Evolutionary conservation across 352 stramenopile species (phyloP), one percentile per base, ranked within the genome.

Genomic region (Elongisporangium prolatum): DNA sequence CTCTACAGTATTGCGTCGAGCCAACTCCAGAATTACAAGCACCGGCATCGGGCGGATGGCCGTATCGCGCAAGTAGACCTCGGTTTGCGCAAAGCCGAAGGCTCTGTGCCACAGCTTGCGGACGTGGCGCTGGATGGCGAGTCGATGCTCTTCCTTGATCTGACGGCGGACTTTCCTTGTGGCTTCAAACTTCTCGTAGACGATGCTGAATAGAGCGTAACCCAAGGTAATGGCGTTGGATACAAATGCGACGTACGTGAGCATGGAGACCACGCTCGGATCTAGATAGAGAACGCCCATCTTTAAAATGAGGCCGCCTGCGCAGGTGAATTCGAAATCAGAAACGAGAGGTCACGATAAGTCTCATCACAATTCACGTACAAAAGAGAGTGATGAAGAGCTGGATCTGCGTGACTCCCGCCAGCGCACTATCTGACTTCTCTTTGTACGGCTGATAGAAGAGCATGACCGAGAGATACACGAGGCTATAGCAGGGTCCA

Each of bases 331-430:
- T 28, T 37, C 13, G 55, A 52, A 2, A 2, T 58, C 24, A 22
- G 47, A 14, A 14, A 2, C 48, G 10, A 60, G 48, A 37, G 14
- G 47, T 18, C 52, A 22, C 17, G 48, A 16, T 21, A n/a, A 47
- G 3, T 6, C 53, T 50, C 4, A 52, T 8, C 21, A 52, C 13
- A 40, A 49, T 50, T 21, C 22, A 72, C 75, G 52, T 67, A 91
- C 82, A 89, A 38, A 92, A 92, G 6, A 92, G 64, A 18, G 80
- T 89, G 67, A 90, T 62, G 63, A 90, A 92, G 40, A 92, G 69
- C 61, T 92, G 77, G 57, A 92, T 88, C 34, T 92, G 75, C 20
- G 74, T 82, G 48, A 87, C 60, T 8, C 77, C 69, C 14, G 82
- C 74, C 14, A 92, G 76, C 8, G 76, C 70, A 55, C 76, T 90